These are phyloP conservation scores for Reticulascus tulasneorum DNA, from an alignment of 2,329 filamentous ascomycete species.

Conservation along the genomic window DNA sequence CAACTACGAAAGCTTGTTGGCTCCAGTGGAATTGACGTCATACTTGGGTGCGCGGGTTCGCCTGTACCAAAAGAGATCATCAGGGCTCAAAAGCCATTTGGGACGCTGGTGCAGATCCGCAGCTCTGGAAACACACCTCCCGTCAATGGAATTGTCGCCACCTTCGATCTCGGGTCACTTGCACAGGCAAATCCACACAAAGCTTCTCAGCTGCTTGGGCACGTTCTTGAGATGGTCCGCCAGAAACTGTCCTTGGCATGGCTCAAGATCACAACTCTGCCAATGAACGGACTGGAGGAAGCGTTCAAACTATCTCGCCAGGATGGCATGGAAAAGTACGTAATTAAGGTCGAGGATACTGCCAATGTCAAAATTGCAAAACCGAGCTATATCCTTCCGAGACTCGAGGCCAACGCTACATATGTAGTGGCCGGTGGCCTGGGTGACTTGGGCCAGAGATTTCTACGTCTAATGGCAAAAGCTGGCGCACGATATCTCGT, in stretches of 20 bases:
- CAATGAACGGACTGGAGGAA: slow-evolving; percentile 29
- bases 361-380: slow-evolving; percentile 21
- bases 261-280: slow-evolving; percentile 29
- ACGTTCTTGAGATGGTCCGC: too few species aligned
- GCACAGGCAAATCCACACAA: too few species aligned
- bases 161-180: too few species aligned
- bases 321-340: slow-evolving; percentile 23
- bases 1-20: slow-evolving; percentile 22
- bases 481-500: slow-evolving; percentile 26
- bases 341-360: slow-evolving; percentile 33
- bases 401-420: slow-evolving; percentile 16
- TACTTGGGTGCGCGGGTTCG: slow-evolving; percentile 37
- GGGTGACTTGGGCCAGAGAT: slow-evolving; percentile 24
- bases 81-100: slow-evolving; percentile 39
- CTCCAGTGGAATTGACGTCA: slow-evolving; percentile 27
- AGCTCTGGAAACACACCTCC: slow-evolving; percentile 24
- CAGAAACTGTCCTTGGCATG: too few species aligned
- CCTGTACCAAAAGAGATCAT: slow-evolving; percentile 36
- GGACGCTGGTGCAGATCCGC: slow-evolving; percentile 42
- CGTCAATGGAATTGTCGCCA: too few species aligned
- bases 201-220: too few species aligned
- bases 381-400: neutral
- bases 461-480: slow-evolving; percentile 20
- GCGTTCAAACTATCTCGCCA: slow-evolving; percentile 14
- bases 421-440: slow-evolving; percentile 30